Percentiles rank a stretch among this genome's conserved stretches.
phyloP scores from a whole-genome alignment of 169 alveolate genomes.

The Plasmodium gallinaceum region DNA sequence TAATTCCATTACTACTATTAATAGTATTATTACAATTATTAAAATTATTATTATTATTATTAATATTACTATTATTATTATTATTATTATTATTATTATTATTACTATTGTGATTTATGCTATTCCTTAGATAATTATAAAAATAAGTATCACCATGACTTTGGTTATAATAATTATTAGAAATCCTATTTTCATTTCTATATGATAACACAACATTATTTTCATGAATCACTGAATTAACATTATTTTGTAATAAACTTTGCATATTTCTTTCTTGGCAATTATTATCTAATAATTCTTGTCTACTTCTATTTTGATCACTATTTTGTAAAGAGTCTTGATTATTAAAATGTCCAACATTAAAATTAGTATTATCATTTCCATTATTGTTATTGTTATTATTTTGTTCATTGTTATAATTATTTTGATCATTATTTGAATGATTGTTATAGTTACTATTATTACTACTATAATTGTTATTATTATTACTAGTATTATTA shows the following conservation, averaged over 20 bases:
- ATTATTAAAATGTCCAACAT: not conserved
- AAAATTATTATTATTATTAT: not conserved
- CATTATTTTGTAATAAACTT: constrained; percentile 5
- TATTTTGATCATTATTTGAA: not conserved
- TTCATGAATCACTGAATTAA: not conserved
- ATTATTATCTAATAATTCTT: not conserved
- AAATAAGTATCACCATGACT: constrained; percentile 32
- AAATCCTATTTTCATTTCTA: not conserved
- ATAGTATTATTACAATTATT: not conserved
- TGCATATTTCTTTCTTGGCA: not conserved
- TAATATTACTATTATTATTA: not conserved
- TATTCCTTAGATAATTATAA: constrained; percentile 32
- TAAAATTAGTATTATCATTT: not conserved
- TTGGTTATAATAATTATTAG: not conserved
- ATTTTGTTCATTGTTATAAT: not conserved
- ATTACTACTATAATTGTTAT: constrained; percentile 4
- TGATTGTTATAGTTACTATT: constrained; percentile 6
- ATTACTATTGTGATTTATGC: not conserved
- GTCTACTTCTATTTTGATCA: not conserved
- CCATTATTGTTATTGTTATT: not conserved
- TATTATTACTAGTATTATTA: constrained; percentile 8
- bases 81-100: not conserved
- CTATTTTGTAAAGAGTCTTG: not conserved
- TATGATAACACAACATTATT: not conserved
- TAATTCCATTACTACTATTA: not conserved